Evolutionary conservation across 169 alveolate species (phyloP), one percentile per base, ranked within the genome.

Genomic region (Cryptosporidium ubiquitum): DNA sequence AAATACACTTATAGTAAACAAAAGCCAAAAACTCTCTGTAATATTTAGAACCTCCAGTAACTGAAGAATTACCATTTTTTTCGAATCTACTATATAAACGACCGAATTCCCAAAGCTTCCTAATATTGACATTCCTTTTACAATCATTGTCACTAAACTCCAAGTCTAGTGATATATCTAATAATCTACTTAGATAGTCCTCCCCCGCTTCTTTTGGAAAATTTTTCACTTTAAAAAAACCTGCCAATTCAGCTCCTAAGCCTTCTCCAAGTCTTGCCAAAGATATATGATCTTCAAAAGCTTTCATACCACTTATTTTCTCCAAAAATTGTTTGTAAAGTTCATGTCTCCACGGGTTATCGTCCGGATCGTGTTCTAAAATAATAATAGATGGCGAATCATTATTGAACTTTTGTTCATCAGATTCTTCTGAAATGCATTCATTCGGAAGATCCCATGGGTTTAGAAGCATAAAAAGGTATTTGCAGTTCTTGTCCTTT

Each of bases 1-100:
- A 74, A 35, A 74, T 74, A 31, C 86, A 74, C 37, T 33, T 57
- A 60, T 57, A 74, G 29, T 74, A 74, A 31, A 74, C 47, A 40
- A 70, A 16, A 29, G 68, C 64, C 31, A 70, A 44, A 70, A 70
- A 70, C 20, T 70, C 84, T 14, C 3, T 31, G 47, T 70, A 70
- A 35, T 70, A 70, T 31, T 70, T 47, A 0, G 68, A 49, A 44
- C 47, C 49, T n/a, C 58, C 69, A 70, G 64, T 7, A 23, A 9
- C 33, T 5, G 69, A 70, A 16, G 68, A 44, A 14, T 14, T 20
- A 29, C 37, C 47, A 16, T 23, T 35, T 23, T 42, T 70, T 9
- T 29, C 26, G 5, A 70, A 31, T 70, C 33, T 20, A 26, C 51
- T 7, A 52, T 37, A 57, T 37, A 70, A 4, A 5, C 84, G 39